Evolutionary conservation across 2,329 filamentous ascomycete species (phyloP), one percentile per base, ranked within the genome.

Genomic region (Cytospora paraplurivora): DNA sequence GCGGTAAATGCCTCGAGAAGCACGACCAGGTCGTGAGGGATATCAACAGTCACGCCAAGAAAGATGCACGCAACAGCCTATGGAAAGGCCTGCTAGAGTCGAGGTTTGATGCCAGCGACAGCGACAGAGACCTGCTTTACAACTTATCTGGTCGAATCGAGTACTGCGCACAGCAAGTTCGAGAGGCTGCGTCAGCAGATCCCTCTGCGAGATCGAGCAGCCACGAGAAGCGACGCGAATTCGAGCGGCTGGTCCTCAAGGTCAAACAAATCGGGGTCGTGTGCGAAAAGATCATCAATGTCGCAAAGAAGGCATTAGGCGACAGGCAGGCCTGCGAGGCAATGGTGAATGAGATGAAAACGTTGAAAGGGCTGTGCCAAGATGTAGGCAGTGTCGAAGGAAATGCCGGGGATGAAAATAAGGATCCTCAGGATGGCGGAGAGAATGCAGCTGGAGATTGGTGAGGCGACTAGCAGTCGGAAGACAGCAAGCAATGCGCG

Each of bases 1-100:
- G 33, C 56, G 49, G 53, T 10, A 51, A 32, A 4, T 54, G 56
- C 33, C 44, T 59, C 57, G 67, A 72, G 3, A 77, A 77, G 37
- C 82, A 82, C 68, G 65, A 73, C 56, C 57, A 64, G 6, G 69
- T 73, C 59, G 77, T 79, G 66, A 70, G 68, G 19, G 68, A 70
- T 32, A 67, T 82, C 12, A 66, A 63, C 32, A 62, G 67, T 4
- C 75, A 76, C 59, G 44, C 63, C 50, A 53, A 57, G 5, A 34
- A 49, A n/a, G 58, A 44, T 33, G 62, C 62, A 32, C 65, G 62
- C 56, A 60, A 62, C 56, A 13, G 38, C 4, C 37, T 66, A 21
- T 66, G 65, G 65, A 15, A 35, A 11, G 63, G 56, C 41, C 47
- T 66, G n/a, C 37, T 66, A 34, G 62, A 53, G 37, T 49, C 51